Percentiles rank a stretch among this genome's conserved stretches.
Conservation (phyloP, 352 stramenopile genomes). For the Globisporangium nodosum region DNA sequence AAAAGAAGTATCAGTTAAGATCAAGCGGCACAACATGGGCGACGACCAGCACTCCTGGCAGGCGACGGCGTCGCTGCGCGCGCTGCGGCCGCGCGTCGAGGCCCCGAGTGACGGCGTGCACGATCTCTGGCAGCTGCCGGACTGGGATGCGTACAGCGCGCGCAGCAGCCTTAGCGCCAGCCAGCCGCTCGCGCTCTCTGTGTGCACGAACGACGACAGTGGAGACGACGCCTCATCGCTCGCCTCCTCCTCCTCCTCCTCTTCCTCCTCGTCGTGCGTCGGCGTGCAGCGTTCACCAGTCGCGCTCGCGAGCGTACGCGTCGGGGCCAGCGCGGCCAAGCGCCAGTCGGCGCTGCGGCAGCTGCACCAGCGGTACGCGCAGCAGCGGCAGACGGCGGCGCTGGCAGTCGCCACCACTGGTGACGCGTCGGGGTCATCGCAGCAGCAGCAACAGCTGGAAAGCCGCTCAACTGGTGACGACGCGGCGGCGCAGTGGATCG, state of each 20-base stretch:
- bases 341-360: slow-evolving; percentile 10
- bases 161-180: slow-evolving; percentile 13
- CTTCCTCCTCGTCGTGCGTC: not conserved
- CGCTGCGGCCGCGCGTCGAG: slow-evolving; percentile 9
- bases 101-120: not conserved
- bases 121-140: slow-evolving; percentile 32
- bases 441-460: too few relatives aligned
- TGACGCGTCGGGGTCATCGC: too few relatives aligned
- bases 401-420: not conserved
- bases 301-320: not conserved
- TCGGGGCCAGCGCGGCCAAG: not conserved
- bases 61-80: slow-evolving; percentile 4
- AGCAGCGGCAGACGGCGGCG: slow-evolving; percentile 6
- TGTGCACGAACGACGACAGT: not conserved
- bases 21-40: too few relatives aligned
- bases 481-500: slow-evolving; percentile 36
- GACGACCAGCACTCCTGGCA: too few relatives aligned
- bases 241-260: not conserved
- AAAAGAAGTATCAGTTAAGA: too few relatives aligned
- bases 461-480: slow-evolving; percentile 5
- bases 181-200: not conserved
- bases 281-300: slow-evolving; percentile 8
- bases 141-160: slow-evolving; percentile 56
- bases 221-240: not conserved
- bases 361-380: slow-evolving; percentile 11